Base-by-base conservation (phyloP, 2,329 filamentous ascomycete genomes). In the Penicillium nordicum region DNA sequence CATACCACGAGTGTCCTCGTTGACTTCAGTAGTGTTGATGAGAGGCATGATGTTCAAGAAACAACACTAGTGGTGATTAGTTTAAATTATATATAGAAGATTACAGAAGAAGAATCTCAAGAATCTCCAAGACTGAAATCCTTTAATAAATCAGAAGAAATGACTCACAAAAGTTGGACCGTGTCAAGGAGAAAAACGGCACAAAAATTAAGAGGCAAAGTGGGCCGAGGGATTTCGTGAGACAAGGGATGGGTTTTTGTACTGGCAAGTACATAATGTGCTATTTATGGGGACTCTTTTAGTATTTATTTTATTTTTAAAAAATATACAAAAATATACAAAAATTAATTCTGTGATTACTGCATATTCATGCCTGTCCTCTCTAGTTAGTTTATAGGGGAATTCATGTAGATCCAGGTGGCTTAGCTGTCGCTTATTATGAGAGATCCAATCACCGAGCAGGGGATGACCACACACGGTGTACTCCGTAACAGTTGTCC, bases 1-100 rank as follows among this genome's bases (percentile, higher is more conserved):
- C 72, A 64, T 70, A 78, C 76, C 73, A 62, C 76, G 71, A 70
- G 72, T 78, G 69, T 78, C 74, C 71, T 78, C 75, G 62, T 72
- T 77, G 58, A 74, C 65, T 57, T 77, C 75, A 29, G 68, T 67
- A 38, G 70, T 69, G 50, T 72, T 75, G 53, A 75, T 68, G 46
- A 76, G 69, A 68, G 75, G 74, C 76, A 78, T 77, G 67, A 55
- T 27, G 54, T 45, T 52, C 43, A 21, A 27, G 4, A 18, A 42
- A 42, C 47, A 42, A 42, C 47, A n/a, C 48, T 57, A 29, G 36
- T 43, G n/a, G 38, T 25, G 16, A 54, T 54, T 54, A 54, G 52
- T 37, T 43, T 42, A 25, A 21, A 50, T 42, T 42, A 50, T 9
- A 29, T 41, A 46, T 47, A 21, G 10, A 23, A 18, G n/a, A 27